Percentiles rank a stretch among this genome's conserved stretches.
phyloP scores from a whole-genome alignment of 257 asterid species.

The Mentha longifolia region DNA sequence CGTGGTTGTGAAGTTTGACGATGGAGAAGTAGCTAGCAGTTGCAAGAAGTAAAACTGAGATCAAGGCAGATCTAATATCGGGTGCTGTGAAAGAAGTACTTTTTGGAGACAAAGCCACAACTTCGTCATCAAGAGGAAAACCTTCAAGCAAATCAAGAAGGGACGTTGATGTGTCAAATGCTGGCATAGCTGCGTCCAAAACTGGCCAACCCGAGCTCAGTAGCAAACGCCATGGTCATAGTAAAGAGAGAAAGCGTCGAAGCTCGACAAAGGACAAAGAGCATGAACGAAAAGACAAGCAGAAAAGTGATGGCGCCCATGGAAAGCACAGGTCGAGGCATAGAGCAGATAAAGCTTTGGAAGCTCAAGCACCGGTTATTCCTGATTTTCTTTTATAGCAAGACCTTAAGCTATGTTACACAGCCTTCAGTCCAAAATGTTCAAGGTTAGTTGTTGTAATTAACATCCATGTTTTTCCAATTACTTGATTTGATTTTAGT shows the following conservation, averaged over 20 bases:
- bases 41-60: constrained; percentile 42
- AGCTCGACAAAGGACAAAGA: constrained; percentile 58
- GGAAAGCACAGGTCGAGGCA: constrained; percentile 67
- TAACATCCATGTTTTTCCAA: constrained; percentile 23
- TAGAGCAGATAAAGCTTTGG: constrained; percentile 57
- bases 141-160: constrained; percentile 51
- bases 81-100: constrained; percentile 91
- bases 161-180: constrained; percentile 38
- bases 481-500: constrained; percentile 34
- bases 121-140: constrained; percentile 61
- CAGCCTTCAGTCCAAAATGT: constrained; percentile 14
- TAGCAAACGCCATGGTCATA: constrained; percentile 50
- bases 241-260: constrained; percentile 62
- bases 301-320: constrained; percentile 51
- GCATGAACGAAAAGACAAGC: constrained; percentile 50
- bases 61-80: constrained; percentile 62
- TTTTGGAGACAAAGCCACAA: constrained; percentile 67
- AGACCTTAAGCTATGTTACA: constrained; percentile 19
- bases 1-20: constrained; percentile 86
- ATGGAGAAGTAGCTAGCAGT: constrained; percentile 52
- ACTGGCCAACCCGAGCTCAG: constrained; percentile 44
- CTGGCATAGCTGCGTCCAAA: constrained; percentile 35
- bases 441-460: constrained; percentile 42
- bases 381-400: constrained; percentile 91
- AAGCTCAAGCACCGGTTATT: constrained; percentile 65